phyloP scores from a whole-genome alignment of 495 filamentous ascomycete species.

The Aspergillus asperescens region DNA sequence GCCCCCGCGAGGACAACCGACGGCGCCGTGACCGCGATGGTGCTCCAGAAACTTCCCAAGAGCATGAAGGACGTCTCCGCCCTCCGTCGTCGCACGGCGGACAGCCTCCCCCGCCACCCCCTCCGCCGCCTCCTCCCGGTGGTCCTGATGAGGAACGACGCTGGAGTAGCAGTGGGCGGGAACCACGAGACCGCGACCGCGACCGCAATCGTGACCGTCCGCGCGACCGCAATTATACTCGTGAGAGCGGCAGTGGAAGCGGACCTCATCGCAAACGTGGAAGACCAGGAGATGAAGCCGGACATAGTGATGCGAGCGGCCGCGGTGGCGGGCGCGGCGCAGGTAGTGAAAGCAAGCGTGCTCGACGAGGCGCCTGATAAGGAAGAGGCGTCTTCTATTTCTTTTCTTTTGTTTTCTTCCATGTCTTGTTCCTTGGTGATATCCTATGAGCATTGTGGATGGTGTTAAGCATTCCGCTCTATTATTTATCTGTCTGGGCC shows the following conservation, averaged over 20 bases:
- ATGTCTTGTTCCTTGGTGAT: conserved; percentile 13
- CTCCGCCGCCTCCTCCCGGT: conserved; percentile 22
- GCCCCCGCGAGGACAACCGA: conserved; percentile 37
- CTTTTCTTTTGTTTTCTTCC: conserved; percentile 6
- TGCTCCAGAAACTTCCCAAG: conserved; percentile 21
- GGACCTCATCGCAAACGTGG: conserved; percentile 39
- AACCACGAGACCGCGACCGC: conserved; percentile 36
- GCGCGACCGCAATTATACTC: conserved; percentile 36
- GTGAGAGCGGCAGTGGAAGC: conserved; percentile 28
- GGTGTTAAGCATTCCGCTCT: conserved; percentile 17
- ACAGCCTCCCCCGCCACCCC: conserved; percentile 31
- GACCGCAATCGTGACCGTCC: conserved; percentile 37
- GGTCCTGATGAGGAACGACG: conserved; percentile 33
- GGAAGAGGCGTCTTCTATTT: neutral
- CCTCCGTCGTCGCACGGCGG: conserved; percentile 37
- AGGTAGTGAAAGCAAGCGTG: conserved; percentile 42
- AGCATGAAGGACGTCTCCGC: conserved; percentile 38
- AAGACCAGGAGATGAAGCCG: conserved; percentile 30
- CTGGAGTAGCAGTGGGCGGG: conserved; percentile 36
- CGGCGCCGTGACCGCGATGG: conserved; percentile 39
- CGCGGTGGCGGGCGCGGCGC: conserved; percentile 33
- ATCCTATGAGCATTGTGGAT: conserved; percentile 21
- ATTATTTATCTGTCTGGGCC: conserved; percentile 1
- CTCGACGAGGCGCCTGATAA: conserved; percentile 37
- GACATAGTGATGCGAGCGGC: conserved; percentile 29